Base-by-base conservation (phyloP, 345 rosid genomes). In the Pugionium dolabratum region DNA sequence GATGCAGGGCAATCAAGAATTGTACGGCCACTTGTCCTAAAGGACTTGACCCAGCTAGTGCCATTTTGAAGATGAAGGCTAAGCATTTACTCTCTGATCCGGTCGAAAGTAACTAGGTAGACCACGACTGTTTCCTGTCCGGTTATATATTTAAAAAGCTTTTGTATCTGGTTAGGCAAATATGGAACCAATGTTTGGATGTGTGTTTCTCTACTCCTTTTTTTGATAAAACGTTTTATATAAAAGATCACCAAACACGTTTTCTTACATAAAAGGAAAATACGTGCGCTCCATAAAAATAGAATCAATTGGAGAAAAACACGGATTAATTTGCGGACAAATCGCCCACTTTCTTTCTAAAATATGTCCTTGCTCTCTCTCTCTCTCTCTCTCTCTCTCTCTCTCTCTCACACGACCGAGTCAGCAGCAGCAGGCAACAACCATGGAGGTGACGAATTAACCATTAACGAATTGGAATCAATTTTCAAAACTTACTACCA, bases 21-120 rank as follows among this genome's bases (percentile, higher is more conserved):
- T 90, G 92, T 84, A 77, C 79, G 26, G 78, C 66, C 0, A 75
- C 83, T 6, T 86, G 89, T 64, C 90, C 95, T 7, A 90, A 87
- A 72, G 81, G 89, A 59, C 76, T 85, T 29, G 40, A 80, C 48
- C 90, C 87, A 9, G 88, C 87, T 1, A 75, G 43, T 41, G 86
- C 86, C 6, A 87, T 84, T 67, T 71, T 79, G 3, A 81, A 72
- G 67, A 87, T 83, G 85, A 87, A 86, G 81, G 60, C 79, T 9
- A 80, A 42, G 72, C 87, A 80, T 35, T 37, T 67, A 48, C 10
- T 69, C 36, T 61, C 76, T 41, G 41, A 37, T 36, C 79, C 69
- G 1, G 39, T 70, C 43, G 75, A 77, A 41, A 37, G 26, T 34
- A 34, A 0, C 11, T 65, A 72, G 41, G 6, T 26, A 11, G 34